phyloP scores from a whole-genome alignment of 257 asterid genomes.

The Capsicum rhomboideum region DNA sequence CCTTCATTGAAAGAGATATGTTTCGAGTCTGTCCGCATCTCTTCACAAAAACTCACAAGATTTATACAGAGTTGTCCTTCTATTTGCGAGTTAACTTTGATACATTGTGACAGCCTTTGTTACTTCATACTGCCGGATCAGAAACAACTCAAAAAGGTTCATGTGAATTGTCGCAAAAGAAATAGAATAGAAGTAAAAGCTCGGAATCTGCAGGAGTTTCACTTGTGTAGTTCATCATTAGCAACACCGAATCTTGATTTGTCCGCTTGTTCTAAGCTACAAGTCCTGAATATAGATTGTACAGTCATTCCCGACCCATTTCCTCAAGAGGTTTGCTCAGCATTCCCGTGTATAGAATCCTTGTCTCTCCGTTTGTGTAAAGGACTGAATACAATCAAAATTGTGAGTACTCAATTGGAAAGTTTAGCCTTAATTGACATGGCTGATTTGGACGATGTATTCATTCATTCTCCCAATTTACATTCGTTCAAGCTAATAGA shows the following conservation, averaged over 20 bases:
- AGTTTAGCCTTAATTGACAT: not conserved
- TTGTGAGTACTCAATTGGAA: not conserved
- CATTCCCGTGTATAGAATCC: not conserved
- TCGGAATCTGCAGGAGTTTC: not conserved
- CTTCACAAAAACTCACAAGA: not conserved
- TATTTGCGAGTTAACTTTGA: no score
- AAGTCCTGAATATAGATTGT: not conserved
- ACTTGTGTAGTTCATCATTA: not conserved
- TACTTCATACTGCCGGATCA: no score
- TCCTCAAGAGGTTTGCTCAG: not conserved
- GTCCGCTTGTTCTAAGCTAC: not conserved
- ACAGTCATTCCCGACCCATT: not conserved
- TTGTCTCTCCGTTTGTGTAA: not conserved
- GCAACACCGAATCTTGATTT: not conserved
- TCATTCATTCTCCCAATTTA: not conserved
- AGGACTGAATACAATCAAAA: not conserved
- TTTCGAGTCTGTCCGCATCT: not conserved
- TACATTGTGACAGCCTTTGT: no score
- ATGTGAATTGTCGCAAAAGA: no score
- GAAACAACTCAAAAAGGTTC: no score
- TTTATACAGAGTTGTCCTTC: not conserved
- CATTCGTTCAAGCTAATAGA: not conserved
- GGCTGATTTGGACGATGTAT: not conserved
- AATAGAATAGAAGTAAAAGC: no score
- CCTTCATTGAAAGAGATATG: not conserved